Evolutionary conservation across 306 rosid species (phyloP).

Genomic region (Quercus variabilis): DNA sequence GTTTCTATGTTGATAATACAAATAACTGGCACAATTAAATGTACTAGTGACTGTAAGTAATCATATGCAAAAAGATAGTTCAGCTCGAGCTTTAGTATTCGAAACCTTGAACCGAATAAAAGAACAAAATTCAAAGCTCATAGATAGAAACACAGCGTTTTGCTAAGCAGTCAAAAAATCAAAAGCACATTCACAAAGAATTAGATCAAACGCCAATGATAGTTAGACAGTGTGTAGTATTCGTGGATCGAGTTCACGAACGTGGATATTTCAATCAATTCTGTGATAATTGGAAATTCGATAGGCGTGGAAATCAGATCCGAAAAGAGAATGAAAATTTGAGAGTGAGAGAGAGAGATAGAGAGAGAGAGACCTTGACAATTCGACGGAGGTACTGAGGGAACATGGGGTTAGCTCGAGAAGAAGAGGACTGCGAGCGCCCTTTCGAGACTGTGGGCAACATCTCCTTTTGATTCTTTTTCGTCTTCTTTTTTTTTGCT

Average conservation of each 20-base stretch:
- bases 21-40: no score
- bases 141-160: no score
- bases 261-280: background rate
- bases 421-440: constrained; percentile 76
- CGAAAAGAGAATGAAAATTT: background rate
- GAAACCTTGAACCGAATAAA: no score
- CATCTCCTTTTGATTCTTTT: constrained; percentile 45
- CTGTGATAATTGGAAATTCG: background rate
- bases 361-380: constrained; percentile 65
- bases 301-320: constrained; percentile 45
- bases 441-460: constrained; percentile 85
- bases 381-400: constrained; percentile 89
- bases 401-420: constrained; percentile 77
- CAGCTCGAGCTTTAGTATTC: no score
- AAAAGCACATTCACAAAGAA: background rate
- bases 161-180: background rate
- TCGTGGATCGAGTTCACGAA: background rate
- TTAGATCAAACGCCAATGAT: background rate
- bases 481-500: background rate
- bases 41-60: no score
- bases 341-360: no score
- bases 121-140: no score
- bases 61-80: no score
- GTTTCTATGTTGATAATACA: no score
- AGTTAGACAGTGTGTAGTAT: background rate